Evolutionary conservation across 306 rosid species (phyloP).

Genomic region (Aeschynomene evenia): DNA sequence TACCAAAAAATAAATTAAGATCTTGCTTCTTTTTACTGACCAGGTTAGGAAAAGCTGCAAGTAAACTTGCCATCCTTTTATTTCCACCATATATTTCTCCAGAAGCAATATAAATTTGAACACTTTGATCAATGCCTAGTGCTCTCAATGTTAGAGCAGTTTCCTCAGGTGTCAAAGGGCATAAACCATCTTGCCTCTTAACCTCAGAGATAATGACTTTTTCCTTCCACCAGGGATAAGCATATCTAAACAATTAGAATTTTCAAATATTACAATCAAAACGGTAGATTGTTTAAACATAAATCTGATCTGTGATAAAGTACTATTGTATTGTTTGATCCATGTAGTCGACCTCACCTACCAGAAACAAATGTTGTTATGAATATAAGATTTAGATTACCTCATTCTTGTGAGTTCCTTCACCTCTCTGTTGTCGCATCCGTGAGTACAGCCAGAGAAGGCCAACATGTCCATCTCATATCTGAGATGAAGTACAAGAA

Average conservation of each 20-base stretch:
- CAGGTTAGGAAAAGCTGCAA: conserved; percentile 67
- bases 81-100: conserved; percentile 91
- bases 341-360: too few species aligned
- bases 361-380: not conserved
- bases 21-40: conserved; percentile 47
- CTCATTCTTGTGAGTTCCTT: conserved; percentile 84
- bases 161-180: conserved; percentile 95
- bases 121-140: conserved; percentile 63
- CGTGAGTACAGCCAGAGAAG: conserved; percentile 90
- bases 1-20: not conserved
- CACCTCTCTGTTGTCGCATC: conserved; percentile 63
- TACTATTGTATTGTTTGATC: too few species aligned
- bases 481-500: conserved; percentile 93
- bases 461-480: conserved; percentile 99
- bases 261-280: conserved; percentile 13
- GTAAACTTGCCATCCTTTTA: conserved; percentile 62
- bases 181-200: conserved; percentile 79
- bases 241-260: conserved; percentile 55
- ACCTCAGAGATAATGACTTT: conserved; percentile 73
- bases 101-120: conserved; percentile 86
- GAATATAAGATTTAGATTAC: conserved; percentile 33
- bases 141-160: conserved; percentile 66
- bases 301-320: too few species aligned
- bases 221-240: conserved; percentile 88
- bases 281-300: not conserved